Conservation (phyloP, 2,329 filamentous ascomycete species). For the Atkinsonella hypoxylon region DNA sequence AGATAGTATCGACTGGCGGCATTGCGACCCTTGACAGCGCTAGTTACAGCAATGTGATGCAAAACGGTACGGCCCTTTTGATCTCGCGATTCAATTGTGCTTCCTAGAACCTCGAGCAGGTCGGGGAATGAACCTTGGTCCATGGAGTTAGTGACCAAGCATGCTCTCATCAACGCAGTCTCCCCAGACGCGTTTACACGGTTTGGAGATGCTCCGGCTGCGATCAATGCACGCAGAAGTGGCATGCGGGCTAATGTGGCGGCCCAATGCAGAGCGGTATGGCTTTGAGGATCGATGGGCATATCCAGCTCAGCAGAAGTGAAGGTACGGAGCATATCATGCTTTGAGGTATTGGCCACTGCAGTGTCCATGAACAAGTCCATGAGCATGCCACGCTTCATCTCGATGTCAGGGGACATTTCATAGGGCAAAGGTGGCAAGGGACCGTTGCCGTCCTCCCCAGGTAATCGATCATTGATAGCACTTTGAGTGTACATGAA, state of each 20-base stretch:
- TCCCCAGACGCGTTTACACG: slow-evolving; percentile 83
- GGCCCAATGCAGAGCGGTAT: slow-evolving; percentile 93
- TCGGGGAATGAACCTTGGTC: slow-evolving; percentile 86
- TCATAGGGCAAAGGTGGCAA: slow-evolving; percentile 53
- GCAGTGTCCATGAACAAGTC: slow-evolving; percentile 69
- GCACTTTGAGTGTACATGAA: slow-evolving; percentile 53
- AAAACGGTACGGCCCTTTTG: slow-evolving; percentile 82
- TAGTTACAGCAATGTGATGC: slow-evolving; percentile 93
- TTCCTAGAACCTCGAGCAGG: slow-evolving; percentile 74
- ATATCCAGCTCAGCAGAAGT: slow-evolving; percentile 76
- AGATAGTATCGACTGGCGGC: slow-evolving; percentile 92
- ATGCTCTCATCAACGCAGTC: slow-evolving; percentile 85
- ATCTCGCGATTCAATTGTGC: slow-evolving; percentile 84
- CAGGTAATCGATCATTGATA: slow-evolving; percentile 28
- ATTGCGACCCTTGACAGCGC: slow-evolving; percentile 85
- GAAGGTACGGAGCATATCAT: slow-evolving; percentile 66
- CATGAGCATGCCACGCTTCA: slow-evolving; percentile 72
- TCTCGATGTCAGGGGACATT: slow-evolving; percentile 53
- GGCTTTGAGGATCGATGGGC: slow-evolving; percentile 77
- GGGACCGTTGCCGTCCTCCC: slow-evolving; percentile 43
- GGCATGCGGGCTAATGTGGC: slow-evolving; percentile 81
- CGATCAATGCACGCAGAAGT: slow-evolving; percentile 68
- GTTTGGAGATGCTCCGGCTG: slow-evolving; percentile 75
- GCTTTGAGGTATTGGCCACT: slow-evolving; percentile 57
- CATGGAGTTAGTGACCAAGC: slow-evolving; percentile 86